Evolutionary conservation across 495 filamentous ascomycete species (phyloP).

Genomic region (Podospora conica): DNA sequence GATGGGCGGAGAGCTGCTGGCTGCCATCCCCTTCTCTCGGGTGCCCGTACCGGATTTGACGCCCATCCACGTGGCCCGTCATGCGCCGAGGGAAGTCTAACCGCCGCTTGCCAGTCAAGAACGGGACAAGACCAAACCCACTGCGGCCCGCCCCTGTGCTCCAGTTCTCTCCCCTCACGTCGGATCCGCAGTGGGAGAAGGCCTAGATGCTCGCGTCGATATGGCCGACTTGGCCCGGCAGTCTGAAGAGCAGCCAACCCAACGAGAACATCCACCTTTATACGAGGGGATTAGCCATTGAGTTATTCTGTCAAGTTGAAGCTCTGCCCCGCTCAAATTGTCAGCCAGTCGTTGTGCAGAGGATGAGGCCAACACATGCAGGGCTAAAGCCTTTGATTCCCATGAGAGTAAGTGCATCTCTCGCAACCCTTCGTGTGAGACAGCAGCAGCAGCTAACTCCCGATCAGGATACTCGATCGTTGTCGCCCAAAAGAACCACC

Average conservation of each 20-base stretch:
- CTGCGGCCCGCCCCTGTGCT: not conserved
- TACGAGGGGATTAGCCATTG: not conserved
- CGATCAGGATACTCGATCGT: not conserved
- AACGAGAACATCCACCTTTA: not conserved
- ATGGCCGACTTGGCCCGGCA: not conserved
- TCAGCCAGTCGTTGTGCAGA: not conserved
- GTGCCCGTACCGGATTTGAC: constrained; percentile 1
- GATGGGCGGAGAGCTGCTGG: constrained; percentile 3
- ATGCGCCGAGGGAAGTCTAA: constrained; percentile 5
- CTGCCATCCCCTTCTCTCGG: not conserved
- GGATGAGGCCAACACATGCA: not conserved
- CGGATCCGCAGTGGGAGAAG: constrained; percentile 2
- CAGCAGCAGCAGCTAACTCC: not conserved
- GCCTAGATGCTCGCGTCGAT: not conserved
- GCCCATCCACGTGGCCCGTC: constrained; percentile 8
- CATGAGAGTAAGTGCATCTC: not conserved
- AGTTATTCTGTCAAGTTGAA: not conserved
- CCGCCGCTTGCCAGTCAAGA: not conserved
- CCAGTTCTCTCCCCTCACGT: constrained; percentile 1
- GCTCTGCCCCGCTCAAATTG: not conserved
- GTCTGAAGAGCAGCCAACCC: not conserved
- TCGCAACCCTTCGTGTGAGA: not conserved
- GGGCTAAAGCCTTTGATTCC: not conserved
- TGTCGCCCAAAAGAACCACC: not conserved
- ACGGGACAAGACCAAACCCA: not conserved